Evolutionary conservation across 163 green algal species (phyloP).

Genomic region (Coccomyxa subellipsoidea): DNA sequence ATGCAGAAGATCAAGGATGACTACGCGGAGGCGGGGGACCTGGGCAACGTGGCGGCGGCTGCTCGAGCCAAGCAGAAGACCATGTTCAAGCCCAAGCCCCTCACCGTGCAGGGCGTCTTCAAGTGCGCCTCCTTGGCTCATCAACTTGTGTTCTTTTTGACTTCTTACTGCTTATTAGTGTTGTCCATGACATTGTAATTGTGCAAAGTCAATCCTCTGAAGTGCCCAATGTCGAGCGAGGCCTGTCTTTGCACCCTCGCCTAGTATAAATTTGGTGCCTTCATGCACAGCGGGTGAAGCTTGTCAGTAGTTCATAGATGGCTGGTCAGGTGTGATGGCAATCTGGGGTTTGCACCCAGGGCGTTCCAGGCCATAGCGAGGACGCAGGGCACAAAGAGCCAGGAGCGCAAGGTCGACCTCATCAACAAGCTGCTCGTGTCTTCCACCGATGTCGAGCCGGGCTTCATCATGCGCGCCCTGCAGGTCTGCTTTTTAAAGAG

Average conservation of each 20-base stretch:
- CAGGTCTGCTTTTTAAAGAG: constrained; percentile 39
- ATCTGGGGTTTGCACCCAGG: too few relatives aligned
- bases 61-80: constrained; percentile 67
- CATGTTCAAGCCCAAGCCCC: constrained; percentile 76
- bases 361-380: constrained; percentile 73
- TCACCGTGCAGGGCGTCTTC: constrained; percentile 64
- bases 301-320: too few relatives aligned
- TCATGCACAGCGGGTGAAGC: too few relatives aligned
- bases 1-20: constrained; percentile 64
- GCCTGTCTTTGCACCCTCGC: too few relatives aligned
- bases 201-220: too few relatives aligned
- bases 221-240: too few relatives aligned
- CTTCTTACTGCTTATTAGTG: too few relatives aligned
- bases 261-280: too few relatives aligned
- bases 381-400: constrained; percentile 41
- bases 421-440: constrained; percentile 72
- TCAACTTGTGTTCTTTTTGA: neutral
- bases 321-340: too few relatives aligned
- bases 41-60: constrained; percentile 79
- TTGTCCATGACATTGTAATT: too few relatives aligned
- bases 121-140: neutral
- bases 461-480: constrained; percentile 85
- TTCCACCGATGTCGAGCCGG: constrained; percentile 69
- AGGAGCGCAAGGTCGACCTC: constrained; percentile 57
- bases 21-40: constrained; percentile 77